Evolutionary conservation across 257 asterid genomes (phyloP).

Genomic region (Solanum habrochaites): DNA sequence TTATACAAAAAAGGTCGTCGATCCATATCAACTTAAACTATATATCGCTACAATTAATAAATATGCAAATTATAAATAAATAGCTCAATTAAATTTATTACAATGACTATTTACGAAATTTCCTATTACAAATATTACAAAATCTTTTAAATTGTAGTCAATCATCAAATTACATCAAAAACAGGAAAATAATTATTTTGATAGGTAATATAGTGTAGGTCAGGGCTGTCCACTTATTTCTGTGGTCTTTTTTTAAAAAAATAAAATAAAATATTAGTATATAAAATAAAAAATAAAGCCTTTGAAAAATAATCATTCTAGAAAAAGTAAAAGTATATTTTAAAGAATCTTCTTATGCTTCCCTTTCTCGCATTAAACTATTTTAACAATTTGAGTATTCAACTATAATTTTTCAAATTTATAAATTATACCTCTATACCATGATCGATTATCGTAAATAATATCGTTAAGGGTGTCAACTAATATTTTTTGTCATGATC

Average conservation of each 20-base stretch:
- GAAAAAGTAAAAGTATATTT: not conserved
- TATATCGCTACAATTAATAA: too few relatives aligned
- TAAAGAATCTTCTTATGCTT: not conserved
- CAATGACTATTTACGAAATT: too few relatives aligned
- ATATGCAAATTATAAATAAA: too few relatives aligned
- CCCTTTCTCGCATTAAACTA: not conserved
- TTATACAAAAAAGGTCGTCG: too few relatives aligned
- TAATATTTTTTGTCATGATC: not conserved
- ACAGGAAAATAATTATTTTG: not conserved
- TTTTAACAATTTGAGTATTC: not conserved
- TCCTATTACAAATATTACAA: too few relatives aligned
- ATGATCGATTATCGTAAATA: not conserved
- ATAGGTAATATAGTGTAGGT: not conserved
- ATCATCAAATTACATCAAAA: not conserved
- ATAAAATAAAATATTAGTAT: too few relatives aligned
- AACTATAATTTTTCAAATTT: too few relatives aligned
- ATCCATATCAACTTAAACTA: too few relatives aligned
- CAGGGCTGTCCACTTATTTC: not conserved
- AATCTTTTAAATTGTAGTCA: not conserved
- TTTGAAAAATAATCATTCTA: not conserved
- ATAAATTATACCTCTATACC: not conserved
- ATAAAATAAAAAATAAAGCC: not conserved
- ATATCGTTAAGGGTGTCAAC: not conserved
- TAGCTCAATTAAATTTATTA: too few relatives aligned
- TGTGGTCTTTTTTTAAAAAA: not conserved